These are phyloP conservation scores for Furcasterigmium furcatum DNA, from an alignment of 2,329 filamentous ascomycete species.

Conservation along the genomic window DNA sequence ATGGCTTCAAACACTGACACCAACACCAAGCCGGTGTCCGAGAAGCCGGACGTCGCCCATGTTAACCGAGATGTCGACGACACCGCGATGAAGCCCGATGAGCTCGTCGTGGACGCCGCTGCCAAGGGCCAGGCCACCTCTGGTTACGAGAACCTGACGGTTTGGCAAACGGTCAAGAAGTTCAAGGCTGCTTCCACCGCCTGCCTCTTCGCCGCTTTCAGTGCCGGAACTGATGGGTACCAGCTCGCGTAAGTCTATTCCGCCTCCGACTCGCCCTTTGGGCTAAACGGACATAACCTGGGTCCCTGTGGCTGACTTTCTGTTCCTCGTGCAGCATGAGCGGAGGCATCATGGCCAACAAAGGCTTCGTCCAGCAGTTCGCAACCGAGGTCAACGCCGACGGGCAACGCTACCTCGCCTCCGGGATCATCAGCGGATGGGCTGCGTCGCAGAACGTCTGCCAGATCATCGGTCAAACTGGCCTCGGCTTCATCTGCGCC, in stretches of 20 bases:
- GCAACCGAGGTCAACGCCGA: slow-evolving; percentile 17
- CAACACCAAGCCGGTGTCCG: no score
- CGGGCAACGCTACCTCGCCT: slow-evolving; percentile 24
- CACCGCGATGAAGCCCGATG: no score
- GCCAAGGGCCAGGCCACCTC: slow-evolving; percentile 18
- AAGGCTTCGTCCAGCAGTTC: slow-evolving; percentile 31
- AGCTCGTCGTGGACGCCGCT: no score
- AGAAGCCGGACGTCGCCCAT: no score
- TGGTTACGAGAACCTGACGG: slow-evolving; percentile 19
- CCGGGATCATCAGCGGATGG: slow-evolving; percentile 23
- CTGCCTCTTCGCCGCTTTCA: slow-evolving; percentile 20
- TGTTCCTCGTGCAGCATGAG: slow-evolving; percentile 20
- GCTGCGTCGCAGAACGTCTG: slow-evolving; percentile 23
- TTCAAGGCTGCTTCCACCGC: slow-evolving; percentile 19
- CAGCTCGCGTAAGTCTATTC: slow-evolving; percentile 19
- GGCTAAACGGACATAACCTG: no score
- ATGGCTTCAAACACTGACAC: no score
- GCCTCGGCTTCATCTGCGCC: slow-evolving; percentile 17
- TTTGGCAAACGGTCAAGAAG: slow-evolving; percentile 19
- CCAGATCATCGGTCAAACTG: slow-evolving; percentile 25
- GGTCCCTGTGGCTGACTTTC: no score
- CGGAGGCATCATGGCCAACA: slow-evolving; percentile 30
- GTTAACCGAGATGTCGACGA: no score
- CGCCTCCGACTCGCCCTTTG: no score
- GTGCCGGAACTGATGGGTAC: slow-evolving; percentile 21